Conservation (phyloP, 441 rosid species). For the Pelargonium citronellum region DNA sequence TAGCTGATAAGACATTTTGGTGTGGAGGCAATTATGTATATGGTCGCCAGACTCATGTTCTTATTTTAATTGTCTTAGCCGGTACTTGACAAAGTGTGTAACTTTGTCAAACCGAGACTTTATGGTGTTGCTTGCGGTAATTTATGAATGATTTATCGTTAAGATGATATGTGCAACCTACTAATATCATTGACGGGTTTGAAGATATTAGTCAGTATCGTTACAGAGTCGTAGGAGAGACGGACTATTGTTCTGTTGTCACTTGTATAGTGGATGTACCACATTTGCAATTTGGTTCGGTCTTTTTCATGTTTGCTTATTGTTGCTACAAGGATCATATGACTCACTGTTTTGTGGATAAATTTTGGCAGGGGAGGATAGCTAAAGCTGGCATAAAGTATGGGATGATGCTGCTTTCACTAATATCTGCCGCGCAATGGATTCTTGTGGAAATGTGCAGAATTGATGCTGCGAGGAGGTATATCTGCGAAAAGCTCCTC, state of each 20-base stretch:
- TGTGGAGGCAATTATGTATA: neutral
- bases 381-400: constrained; percentile 25
- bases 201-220: neutral
- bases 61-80: neutral
- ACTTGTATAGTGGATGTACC: constrained; percentile 15
- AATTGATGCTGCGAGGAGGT: constrained; percentile 43
- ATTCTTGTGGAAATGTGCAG: constrained; percentile 35
- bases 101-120: constrained; percentile 2
- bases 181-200: neutral
- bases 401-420: constrained; percentile 22
- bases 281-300: constrained; percentile 8
- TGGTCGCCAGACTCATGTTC: constrained; percentile 5
- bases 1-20: neutral
- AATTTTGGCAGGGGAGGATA: constrained; percentile 20
- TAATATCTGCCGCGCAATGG: constrained; percentile 24
- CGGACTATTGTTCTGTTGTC: constrained; percentile 1
- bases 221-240: neutral
- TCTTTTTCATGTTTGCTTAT: constrained; percentile 14
- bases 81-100: neutral
- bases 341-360: constrained; percentile 29
- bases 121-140: neutral
- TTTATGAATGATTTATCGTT: neutral
- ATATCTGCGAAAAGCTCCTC: constrained; percentile 30
- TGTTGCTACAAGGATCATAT: constrained; percentile 27
- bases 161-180: neutral